Evolutionary conservation across 495 filamentous ascomycete species (phyloP).

Genomic region (Daldinia loculata): DNA sequence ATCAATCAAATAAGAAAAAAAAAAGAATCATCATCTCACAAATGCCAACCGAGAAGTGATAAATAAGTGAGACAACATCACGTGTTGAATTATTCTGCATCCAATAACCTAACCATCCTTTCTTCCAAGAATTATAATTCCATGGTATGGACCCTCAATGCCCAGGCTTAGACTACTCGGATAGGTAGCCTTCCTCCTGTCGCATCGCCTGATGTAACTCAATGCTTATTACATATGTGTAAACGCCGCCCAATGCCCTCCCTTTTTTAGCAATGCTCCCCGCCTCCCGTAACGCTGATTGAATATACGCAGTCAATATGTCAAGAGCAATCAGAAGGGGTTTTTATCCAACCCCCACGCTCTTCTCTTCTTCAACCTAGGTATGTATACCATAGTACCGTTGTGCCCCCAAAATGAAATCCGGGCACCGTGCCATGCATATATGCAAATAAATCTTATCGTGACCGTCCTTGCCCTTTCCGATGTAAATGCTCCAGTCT

Average conservation of each 20-base stretch:
- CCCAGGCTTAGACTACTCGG: neutral
- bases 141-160: conserved; percentile 3
- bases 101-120: conserved; percentile 27
- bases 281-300: conserved; percentile 1
- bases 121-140: conserved; percentile 8
- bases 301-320: neutral
- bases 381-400: neutral
- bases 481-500: conserved; percentile 15
- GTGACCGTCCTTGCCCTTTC: conserved; percentile 8
- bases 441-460: conserved; percentile 32
- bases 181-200: conserved; percentile 10
- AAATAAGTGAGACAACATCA: conserved; percentile 34
- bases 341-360: conserved; percentile 5
- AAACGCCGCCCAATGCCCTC: conserved; percentile 37
- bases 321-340: neutral
- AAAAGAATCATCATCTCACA: neutral
- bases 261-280: conserved; percentile 25
- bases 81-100: conserved; percentile 25
- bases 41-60: conserved; percentile 7
- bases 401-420: conserved; percentile 3
- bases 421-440: conserved; percentile 27
- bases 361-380: neutral
- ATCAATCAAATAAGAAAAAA: conserved; percentile 5
- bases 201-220: conserved; percentile 37
- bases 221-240: conserved; percentile 31